phyloP scores from a whole-genome alignment of 192 early-diverging fungal species.

The Rhizoclosmatium sp. region DNA sequence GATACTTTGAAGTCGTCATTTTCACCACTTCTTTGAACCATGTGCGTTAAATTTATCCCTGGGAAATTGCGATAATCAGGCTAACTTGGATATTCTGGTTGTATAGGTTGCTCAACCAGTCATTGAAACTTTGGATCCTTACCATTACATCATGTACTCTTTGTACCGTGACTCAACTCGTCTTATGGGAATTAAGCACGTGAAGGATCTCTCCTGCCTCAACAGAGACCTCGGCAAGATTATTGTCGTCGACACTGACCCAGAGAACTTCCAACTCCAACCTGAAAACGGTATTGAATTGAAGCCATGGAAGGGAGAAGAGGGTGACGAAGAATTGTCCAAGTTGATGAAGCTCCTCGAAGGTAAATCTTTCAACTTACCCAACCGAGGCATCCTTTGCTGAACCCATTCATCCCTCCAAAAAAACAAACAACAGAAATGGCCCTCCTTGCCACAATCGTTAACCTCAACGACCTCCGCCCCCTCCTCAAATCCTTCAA shows the following conservation, averaged over 20 bases:
- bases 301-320: slow-evolving; percentile 86
- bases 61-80: no score
- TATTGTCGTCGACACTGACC: slow-evolving; percentile 92
- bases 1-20: slow-evolving; percentile 95
- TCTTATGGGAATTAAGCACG: slow-evolving; percentile 82
- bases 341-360: slow-evolving; percentile 92
- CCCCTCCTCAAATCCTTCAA: slow-evolving; percentile 49
- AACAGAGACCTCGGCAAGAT: slow-evolving; percentile 95
- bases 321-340: slow-evolving; percentile 80
- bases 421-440: slow-evolving; percentile 52
- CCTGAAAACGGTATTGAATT: slow-evolving; percentile 90
- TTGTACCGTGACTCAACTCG: slow-evolving; percentile 92
- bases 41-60: slow-evolving; percentile 51
- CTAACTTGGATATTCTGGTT: not conserved
- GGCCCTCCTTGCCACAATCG: slow-evolving; percentile 42
- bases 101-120: slow-evolving; percentile 81
- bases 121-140: slow-evolving; percentile 88
- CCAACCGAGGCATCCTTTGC: no score
- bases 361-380: slow-evolving; percentile 55
- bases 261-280: slow-evolving; percentile 83
- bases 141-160: slow-evolving; percentile 81
- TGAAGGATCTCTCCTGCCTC: slow-evolving; percentile 84
- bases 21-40: slow-evolving; percentile 89
- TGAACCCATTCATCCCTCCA: not conserved
- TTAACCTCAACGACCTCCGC: slow-evolving; percentile 56